These are phyloP conservation scores for Syncephalastrum sp. DNA, from an alignment of 371 early-diverging fungal genomes.

Conservation along the genomic window DNA sequence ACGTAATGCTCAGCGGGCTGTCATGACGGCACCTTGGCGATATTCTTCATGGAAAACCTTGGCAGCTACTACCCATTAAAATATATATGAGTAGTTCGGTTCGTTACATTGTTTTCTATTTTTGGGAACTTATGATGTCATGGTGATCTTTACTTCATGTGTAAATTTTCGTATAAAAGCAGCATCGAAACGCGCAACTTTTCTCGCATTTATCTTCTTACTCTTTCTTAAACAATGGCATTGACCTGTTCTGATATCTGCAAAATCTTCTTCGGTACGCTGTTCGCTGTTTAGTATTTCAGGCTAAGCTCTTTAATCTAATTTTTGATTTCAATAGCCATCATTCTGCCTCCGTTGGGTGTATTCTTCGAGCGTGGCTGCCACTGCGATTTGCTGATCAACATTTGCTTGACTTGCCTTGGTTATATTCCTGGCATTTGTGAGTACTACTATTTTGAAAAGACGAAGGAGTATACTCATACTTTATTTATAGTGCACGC, in stretches of 20 bases:
- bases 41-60: slow-evolving; percentile 42
- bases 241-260: slow-evolving; percentile 45
- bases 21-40: slow-evolving; percentile 57
- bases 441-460: slow-evolving; percentile 20
- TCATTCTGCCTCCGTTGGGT: slow-evolving; percentile 69
- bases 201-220: background rate
- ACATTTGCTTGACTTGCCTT: slow-evolving; percentile 72
- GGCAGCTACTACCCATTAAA: slow-evolving; percentile 9
- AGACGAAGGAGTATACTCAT: background rate
- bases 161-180: too few relatives aligned
- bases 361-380: slow-evolving; percentile 72
- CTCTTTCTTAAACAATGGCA: slow-evolving; percentile 24
- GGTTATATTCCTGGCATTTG: slow-evolving; percentile 81
- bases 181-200: background rate
- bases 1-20: slow-evolving; percentile 50
- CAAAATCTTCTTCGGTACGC: slow-evolving; percentile 40
- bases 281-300: too few relatives aligned
- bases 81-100: background rate
- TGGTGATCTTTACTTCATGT: background rate
- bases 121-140: slow-evolving; percentile 2
- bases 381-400: slow-evolving; percentile 72
- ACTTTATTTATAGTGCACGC: slow-evolving; percentile 13
- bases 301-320: background rate
- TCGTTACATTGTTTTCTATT: slow-evolving; percentile 4
- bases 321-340: slow-evolving; percentile 29